Conservation (phyloP, 192 early-diverging fungal species). For the Gigaspora rosea region DNA sequence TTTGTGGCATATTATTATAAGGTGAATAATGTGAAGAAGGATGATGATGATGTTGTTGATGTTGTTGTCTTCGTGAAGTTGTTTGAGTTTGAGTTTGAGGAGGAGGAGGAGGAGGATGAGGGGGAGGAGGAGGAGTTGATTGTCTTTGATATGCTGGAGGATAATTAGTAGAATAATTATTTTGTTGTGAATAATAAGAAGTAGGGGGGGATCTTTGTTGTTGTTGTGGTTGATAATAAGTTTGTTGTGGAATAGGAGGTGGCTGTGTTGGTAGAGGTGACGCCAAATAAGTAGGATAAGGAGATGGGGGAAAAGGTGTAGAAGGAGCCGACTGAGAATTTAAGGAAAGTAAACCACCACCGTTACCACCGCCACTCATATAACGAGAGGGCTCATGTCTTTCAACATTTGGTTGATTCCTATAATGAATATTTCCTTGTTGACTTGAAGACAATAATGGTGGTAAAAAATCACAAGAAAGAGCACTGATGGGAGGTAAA, state of each 20-base stretch:
- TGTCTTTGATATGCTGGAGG: background rate
- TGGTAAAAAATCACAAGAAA: slow-evolving; percentile 3
- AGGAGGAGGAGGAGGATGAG: background rate
- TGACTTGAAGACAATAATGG: slow-evolving; percentile 2
- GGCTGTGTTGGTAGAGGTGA: background rate
- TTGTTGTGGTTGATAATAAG: background rate
- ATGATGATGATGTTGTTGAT: too few species aligned
- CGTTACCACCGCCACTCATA: too few species aligned
- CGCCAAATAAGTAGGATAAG: background rate
- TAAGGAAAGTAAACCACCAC: background rate
- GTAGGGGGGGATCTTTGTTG: background rate
- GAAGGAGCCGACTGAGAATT: background rate
- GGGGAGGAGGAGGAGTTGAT: background rate
- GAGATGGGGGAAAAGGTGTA: background rate
- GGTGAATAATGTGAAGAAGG: background rate
- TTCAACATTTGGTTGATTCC: background rate
- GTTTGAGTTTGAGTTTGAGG: background rate
- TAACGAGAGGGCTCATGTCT: background rate
- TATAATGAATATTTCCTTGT: slow-evolving; percentile 3
- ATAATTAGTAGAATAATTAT: background rate
- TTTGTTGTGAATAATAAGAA: background rate
- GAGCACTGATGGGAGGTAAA: slow-evolving; percentile 21
- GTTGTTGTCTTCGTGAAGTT: background rate
- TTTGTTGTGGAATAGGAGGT: background rate
- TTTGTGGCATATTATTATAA: background rate